phyloP scores from a whole-genome alignment of 2,329 filamentous ascomycete species.

The Geosmithia putterillii region DNA sequence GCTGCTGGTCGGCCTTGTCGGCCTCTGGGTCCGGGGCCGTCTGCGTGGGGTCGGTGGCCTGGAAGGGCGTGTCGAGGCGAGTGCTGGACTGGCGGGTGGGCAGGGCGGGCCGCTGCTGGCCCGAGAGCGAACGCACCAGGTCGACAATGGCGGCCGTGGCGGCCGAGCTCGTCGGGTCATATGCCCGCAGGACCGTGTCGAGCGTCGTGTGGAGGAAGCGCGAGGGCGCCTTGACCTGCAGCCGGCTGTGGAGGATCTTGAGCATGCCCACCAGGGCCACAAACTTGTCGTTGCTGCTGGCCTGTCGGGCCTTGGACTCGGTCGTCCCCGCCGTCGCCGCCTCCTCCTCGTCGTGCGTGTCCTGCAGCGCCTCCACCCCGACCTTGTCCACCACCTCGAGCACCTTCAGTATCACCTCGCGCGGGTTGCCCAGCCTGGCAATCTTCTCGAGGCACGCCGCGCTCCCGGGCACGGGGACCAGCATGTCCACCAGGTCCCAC shows the following conservation, averaged over 20 bases:
- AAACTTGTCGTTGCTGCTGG: slow-evolving; percentile 36
- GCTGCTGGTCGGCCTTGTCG: slow-evolving; percentile 11
- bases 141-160: slow-evolving; percentile 60
- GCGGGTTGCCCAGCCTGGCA: slow-evolving; percentile 64
- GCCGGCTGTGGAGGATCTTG: slow-evolving; percentile 57
- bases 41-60: slow-evolving; percentile 38
- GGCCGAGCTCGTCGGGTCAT: slow-evolving; percentile 49
- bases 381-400: slow-evolving; percentile 56
- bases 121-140: slow-evolving; percentile 57
- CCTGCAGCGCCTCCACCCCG: slow-evolving; percentile 15
- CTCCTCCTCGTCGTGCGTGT: slow-evolving; percentile 4
- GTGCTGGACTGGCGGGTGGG: slow-evolving; percentile 47
- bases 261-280: slow-evolving; percentile 60
- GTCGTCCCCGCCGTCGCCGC: background rate
- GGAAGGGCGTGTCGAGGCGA: slow-evolving; percentile 40
- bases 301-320: background rate
- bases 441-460: slow-evolving; percentile 62
- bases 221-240: slow-evolving; percentile 67
- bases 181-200: slow-evolving; percentile 56
- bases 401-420: slow-evolving; percentile 72
- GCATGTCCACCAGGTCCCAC: slow-evolving; percentile 71
- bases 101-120: slow-evolving; percentile 50
- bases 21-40: slow-evolving; percentile 52
- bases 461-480: slow-evolving; percentile 56
- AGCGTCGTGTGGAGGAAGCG: slow-evolving; percentile 69